Evolutionary conservation across 371 early-diverging fungal species (phyloP), one percentile per base, ranked within the genome.

Genomic region (Apophysomyces trapeziformis): DNA sequence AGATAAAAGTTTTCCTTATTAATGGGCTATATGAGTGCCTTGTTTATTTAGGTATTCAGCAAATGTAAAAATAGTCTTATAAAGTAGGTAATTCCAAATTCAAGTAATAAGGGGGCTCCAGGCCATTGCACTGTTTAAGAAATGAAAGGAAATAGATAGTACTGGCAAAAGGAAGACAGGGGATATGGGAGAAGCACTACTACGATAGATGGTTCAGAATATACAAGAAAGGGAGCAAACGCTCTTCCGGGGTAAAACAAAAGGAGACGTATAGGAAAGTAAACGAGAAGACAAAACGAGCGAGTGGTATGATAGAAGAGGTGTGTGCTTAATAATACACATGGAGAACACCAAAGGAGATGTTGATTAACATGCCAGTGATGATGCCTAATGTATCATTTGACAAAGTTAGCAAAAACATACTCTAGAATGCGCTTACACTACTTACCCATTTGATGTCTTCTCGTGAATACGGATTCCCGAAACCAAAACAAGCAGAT

Each of bases 401-500:
- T 2, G 44, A 11, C 26, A 9, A 61, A 9, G 37, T 54, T 14
- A 61, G 16, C 21, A 12, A 32, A 13, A 32, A 50, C 46, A 26
- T 35, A 61, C 0, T 13, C 36, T 64, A 32, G 0, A 60, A 7
- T 26, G 7, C 13, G 38, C n/a, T 7, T n/a, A 5, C 6, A 38
- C 21, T 57, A 39, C 77, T 63, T 83, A 78, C 89, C 89, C 79
- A 89, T 82, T 58, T 89, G 89, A 64, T 91, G 90, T 54, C 87
- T 68, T 63, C 86, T 70, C 12, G 85, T 84, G 69, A 89, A 91
- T 0, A 89, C 81, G 8, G 84, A 81, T 60, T 91, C 90, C 61
- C 85, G 80, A 65, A 89, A 84, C 89, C 89, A 89, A 68, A 89
- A 89, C 18, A 91, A 61, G 21, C 84, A 82, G 4, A 91, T 74